phyloP scores from a whole-genome alignment of 2,329 filamentous ascomycete species.

The Colletotrichum nymphaeae region DNA sequence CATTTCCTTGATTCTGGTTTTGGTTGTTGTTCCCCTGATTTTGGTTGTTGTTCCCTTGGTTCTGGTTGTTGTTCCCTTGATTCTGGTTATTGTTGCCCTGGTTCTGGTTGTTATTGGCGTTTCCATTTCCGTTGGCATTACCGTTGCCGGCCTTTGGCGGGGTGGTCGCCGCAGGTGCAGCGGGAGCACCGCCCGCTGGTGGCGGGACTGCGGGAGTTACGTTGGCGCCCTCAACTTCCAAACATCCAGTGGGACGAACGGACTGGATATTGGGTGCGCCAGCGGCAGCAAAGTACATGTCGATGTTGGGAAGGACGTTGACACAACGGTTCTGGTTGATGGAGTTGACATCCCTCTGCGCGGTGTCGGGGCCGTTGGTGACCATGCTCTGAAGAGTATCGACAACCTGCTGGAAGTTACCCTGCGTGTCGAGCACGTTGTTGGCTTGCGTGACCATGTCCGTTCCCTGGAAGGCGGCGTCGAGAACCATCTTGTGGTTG shows the following conservation, averaged over 20 bases:
- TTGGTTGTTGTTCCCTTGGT: neutral
- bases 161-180: constrained; percentile 7
- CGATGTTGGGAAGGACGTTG: constrained; percentile 39
- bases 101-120: neutral
- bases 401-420: constrained; percentile 38
- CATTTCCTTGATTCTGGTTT: neutral
- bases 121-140: neutral
- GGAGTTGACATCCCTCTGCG: constrained; percentile 36
- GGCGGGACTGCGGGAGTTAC: constrained; percentile 21
- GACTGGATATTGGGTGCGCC: constrained; percentile 32
- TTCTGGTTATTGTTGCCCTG: neutral
- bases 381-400: constrained; percentile 38
- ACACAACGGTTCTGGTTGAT: constrained; percentile 40
- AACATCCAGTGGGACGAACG: constrained; percentile 36
- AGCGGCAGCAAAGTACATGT: constrained; percentile 39
- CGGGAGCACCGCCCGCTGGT: neutral
- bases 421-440: constrained; percentile 36
- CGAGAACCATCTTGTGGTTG: constrained; percentile 39
- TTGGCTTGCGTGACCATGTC: constrained; percentile 36
- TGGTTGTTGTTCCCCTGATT: neutral
- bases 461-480: constrained; percentile 29
- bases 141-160: neutral
- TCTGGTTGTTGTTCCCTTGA: neutral
- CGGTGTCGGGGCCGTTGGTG: constrained; percentile 37
- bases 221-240: constrained; percentile 34